Base-by-base conservation (phyloP, 2,329 filamentous ascomycete species). In the Leptographium flavum region DNA sequence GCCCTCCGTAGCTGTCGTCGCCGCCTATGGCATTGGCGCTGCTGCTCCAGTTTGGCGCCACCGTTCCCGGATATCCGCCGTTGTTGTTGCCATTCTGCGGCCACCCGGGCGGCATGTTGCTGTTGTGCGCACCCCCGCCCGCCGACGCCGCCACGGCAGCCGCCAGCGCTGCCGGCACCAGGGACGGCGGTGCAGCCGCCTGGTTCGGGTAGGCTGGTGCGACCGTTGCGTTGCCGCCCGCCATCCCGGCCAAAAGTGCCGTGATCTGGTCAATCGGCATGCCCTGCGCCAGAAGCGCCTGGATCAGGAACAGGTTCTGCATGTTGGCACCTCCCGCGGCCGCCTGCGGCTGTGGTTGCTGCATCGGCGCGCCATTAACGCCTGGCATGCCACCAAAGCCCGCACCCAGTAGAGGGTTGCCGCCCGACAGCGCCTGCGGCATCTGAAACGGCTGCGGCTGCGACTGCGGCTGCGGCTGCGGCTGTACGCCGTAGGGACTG, bases 181-280 rank as follows among this genome's bases (percentile, higher is more conserved):
- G 48, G 8, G 50, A 17, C n/a, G 48, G 47, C 3, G 48, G 17
- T 4, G 47, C 21, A 2, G 38, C 32, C 40, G 7, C 30, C 28
- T 2, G 25, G n/a, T n/a, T n/a, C n/a, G n/a, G n/a, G n/a, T n/a
- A 25, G 56, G 52, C 27, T 13, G 23, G 23, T 13, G 21, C 57
- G 50, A 55, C 54, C 48, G 56, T 59, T 44, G 57, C 60, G 52
- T 58, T 59, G 45, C 49, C 53, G 47, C 59, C 60, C 66, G 56
- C 8, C 27, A 28, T 79, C 65, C 52, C 67, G 67, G 50, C 74
- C 68, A 54, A 81, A 68, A 48, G 75, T 61, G 43, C 64, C 63
- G 9, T 71, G 63, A 86, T 87, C 62, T 88, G 81, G 49, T 92
- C 86, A 61, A 83, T 71, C 3, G 83, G 74, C 23, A 92, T 69